Base-by-base conservation (phyloP, 2,329 filamentous ascomycete genomes). In the Arachnomyces sp. region DNA sequence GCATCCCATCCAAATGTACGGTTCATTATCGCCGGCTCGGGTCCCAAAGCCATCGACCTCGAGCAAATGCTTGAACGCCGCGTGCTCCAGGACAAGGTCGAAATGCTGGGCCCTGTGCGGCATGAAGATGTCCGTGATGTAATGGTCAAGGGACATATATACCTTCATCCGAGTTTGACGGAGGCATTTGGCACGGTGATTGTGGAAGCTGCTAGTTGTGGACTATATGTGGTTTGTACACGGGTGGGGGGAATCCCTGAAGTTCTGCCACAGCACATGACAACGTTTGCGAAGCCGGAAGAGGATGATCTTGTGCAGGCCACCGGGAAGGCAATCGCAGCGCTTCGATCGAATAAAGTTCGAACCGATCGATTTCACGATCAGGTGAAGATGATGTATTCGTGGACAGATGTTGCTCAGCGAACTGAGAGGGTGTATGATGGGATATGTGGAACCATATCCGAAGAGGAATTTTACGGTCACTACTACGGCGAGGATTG, bases 21-120 rank as follows among this genome's bases (percentile, higher is more conserved):
- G 42, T 98, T 98, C 65, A 86, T 98, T 55, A 95, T 98, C 51
- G 92, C 87, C 18, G 93, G 93, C 3, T 93, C 86, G 0, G 92
- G 92, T 0, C 92, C 92, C 3, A 96, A 98, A 62, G 87, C 90
- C 14, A 98, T 98, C 49, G 92, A 98, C 56, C 73, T 98, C 2
- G 92, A 98, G 62, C 93, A 98, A 57, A 98, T 95, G 84, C 80
- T 98, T 31, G 92, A 98, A 68, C 83, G 88, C 46, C 90, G 93
- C 52, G 86, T 95, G 3, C 72, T 96, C 7, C 90, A 96, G 59
- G 89, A 95, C 57, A 84, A 87, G 37, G 89, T 98, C 7, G 84
- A 93, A 55, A 83, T 98, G 71, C 73, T 98, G 3, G 92, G 92
- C 3, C 82, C 90, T 6, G 81, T 98, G 14, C 83, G 90, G 13